Base-by-base conservation (phyloP, 306 rosid species). In the Potentilla sterilis region DNA sequence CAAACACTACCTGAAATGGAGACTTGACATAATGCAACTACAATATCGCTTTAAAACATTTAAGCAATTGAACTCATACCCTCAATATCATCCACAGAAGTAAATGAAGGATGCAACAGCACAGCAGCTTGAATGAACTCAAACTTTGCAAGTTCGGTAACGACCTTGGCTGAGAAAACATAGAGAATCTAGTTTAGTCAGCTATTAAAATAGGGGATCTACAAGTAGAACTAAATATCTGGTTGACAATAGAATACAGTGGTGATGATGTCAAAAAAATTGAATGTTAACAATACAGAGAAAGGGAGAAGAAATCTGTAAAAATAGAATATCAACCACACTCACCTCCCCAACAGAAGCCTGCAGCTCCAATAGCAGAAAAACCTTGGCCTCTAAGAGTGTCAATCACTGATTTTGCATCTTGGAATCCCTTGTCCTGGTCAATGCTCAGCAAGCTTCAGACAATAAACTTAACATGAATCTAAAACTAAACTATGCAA, bases 321-420 rank as follows among this genome's bases (percentile, higher is more conserved):
- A 1, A 76, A 19, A 48, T 37, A 28, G 15, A 13, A n/a, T 9
- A 75, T 64, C 22, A 68, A 38, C 58, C 28, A 44, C 6, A 55
- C 92, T 83, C 64, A 91, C 94, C 94, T 41, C 97, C 92, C 91
- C 94, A 91, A 78, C 95, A 93, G 79, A 89, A 83, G 73, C 91
- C 92, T 15, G 74, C 95, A 19, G 90, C 92, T 42, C 95, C 96
- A 0, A 90, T 58, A 6, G 87, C 82, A 21, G 89, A 80, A 59
- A 86, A 67, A 69, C 90, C 91, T 75, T 80, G 85, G 19, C 78
- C 32, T 73, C 82, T 86, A 42, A 91, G 78, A 52, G 85, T 87
- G 72, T 86, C 83, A 64, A 81, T 73, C n/a, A 87, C 67, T 47
- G 84, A 64, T 80, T 86, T 89, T 52, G 89, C 79, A 63, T 21